phyloP scores from a whole-genome alignment of 345 rosid genomes.

The Adansonia digitata region DNA sequence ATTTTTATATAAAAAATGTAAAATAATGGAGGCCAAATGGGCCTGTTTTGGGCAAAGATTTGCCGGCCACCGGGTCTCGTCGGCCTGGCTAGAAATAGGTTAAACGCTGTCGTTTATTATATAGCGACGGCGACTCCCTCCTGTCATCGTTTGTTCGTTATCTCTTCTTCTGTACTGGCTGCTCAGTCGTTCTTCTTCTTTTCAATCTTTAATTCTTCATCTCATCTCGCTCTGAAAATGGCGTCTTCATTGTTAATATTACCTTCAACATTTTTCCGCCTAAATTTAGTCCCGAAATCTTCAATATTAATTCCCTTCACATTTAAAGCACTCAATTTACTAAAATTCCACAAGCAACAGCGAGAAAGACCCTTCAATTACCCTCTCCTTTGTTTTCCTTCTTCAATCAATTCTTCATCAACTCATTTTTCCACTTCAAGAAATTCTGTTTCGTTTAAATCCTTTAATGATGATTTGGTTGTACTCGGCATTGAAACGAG shows the following conservation, averaged over 20 bases:
- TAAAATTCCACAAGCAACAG: slow-evolving; percentile 7
- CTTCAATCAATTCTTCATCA: slow-evolving; percentile 17
- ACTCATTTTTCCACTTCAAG: slow-evolving; percentile 21
- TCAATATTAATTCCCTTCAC: slow-evolving; percentile 9
- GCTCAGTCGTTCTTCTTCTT: background rate
- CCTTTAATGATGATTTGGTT: slow-evolving; percentile 44
- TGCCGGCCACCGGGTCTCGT: too few species aligned
- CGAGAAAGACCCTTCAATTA: slow-evolving; percentile 7
- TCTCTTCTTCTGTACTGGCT: background rate
- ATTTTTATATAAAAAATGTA: too few species aligned
- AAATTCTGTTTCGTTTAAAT: slow-evolving; percentile 2
- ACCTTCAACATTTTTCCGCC: slow-evolving; percentile 44
- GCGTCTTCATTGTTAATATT: slow-evolving; percentile 22
- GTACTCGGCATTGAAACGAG: slow-evolving; percentile 94
- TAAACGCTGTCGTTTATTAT: background rate
- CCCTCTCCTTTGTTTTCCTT: slow-evolving; percentile 3
- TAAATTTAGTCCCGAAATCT: slow-evolving; percentile 28
- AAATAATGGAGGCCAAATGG: too few species aligned
- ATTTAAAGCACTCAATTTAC: slow-evolving; percentile 9
- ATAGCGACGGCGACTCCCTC: too few species aligned
- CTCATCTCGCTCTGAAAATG: slow-evolving; percentile 4
- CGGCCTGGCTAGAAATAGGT: too few species aligned
- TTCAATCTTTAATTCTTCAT: background rate
- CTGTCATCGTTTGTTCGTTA: background rate
- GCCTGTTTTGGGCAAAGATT: too few species aligned